Base-by-base conservation (phyloP, 306 rosid genomes). In the cucumber (Cucumis sativus) region DNA sequence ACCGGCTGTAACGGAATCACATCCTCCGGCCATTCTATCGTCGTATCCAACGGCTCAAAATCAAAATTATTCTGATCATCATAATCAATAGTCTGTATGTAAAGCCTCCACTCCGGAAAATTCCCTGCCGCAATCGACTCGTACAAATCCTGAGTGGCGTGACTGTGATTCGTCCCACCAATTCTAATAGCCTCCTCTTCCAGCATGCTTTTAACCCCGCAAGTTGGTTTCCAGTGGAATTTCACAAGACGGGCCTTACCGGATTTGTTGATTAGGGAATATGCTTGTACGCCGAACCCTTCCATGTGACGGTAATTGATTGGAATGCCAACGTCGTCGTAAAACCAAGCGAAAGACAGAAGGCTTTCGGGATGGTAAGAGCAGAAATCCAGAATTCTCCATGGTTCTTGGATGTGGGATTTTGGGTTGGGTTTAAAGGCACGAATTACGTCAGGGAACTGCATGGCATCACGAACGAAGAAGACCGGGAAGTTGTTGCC, bases 81-180 rank as follows among this genome's bases (percentile, higher is more conserved):
- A 3, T 96, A 97, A 70, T 94, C 96, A 6, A 94, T 90, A 3
- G 91, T 94, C 82, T 94, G 98, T 75, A 94, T 33, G 72, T 47
- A 94, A 51, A 94, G 96, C 82, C 86, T 90, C 98, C 98, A 94
- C 84, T 94, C 98, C 6, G 98, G 98, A 84, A 86, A 94, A 84
- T 90, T 91, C 33, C 98, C 98, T 64, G 96, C 96, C 37, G 96
- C 92, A 79, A 91, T 94, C 11, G 98, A 94, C 69, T 94, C 96
- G 61, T 85, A 82, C 30, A 94, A 94, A 80, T 94, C 98, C 74
- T 91, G 83, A 30, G 98, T 94, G 37, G 98, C 98, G 77, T 94
- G 98, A 84, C 98, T 94, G 83, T 94, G 98, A 83, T 90, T 91
- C 33, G 91, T 15, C 59, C 98, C 97, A 62, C 98, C 98, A 54